Evolutionary conservation across 495 filamentous ascomycete species (phyloP).

Genomic region (Parachaetomium inaequale): DNA sequence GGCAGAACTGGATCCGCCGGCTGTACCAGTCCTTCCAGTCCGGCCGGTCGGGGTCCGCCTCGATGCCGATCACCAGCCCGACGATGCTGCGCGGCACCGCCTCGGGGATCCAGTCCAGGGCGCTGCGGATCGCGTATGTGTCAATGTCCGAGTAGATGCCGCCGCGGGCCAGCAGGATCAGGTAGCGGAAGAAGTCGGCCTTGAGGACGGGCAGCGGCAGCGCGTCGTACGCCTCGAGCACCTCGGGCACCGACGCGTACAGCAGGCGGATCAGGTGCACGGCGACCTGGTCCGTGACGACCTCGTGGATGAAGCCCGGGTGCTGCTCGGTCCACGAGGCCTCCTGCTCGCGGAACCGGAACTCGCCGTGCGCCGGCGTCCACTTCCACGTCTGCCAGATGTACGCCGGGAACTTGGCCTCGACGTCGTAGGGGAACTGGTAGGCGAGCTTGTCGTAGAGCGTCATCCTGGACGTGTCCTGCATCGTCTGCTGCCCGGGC

Average conservation of each 20-base stretch:
- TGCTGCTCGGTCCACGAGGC: slow-evolving; percentile 89
- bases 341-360: slow-evolving; percentile 75
- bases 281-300: slow-evolving; percentile 87
- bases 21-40: slow-evolving; percentile 98
- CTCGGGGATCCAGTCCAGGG: slow-evolving; percentile 80
- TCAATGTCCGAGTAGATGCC: slow-evolving; percentile 98
- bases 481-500: slow-evolving; percentile 45
- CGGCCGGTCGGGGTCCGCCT: slow-evolving; percentile 87
- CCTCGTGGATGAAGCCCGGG: slow-evolving; percentile 91
- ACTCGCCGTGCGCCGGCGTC: slow-evolving; percentile 74
- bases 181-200: slow-evolving; percentile 96
- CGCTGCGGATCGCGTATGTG: slow-evolving; percentile 76
- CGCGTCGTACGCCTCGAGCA: slow-evolving; percentile 85
- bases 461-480: slow-evolving; percentile 57
- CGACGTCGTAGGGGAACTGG: slow-evolving; percentile 88
- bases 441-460: slow-evolving; percentile 82
- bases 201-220: slow-evolving; percentile 87
- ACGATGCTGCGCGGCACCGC: slow-evolving; percentile 70
- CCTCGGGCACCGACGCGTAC: slow-evolving; percentile 82
- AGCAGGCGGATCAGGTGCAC: slow-evolving; percentile 76
- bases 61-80: slow-evolving; percentile 88
- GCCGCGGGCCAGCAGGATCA: slow-evolving; percentile 88
- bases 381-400: slow-evolving; percentile 99
- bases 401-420: slow-evolving; percentile 87
- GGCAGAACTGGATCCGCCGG: slow-evolving; percentile 93